Evolutionary conservation across 2,329 filamentous ascomycete species (phyloP).

Genomic region (Triangularia verruculosa): DNA sequence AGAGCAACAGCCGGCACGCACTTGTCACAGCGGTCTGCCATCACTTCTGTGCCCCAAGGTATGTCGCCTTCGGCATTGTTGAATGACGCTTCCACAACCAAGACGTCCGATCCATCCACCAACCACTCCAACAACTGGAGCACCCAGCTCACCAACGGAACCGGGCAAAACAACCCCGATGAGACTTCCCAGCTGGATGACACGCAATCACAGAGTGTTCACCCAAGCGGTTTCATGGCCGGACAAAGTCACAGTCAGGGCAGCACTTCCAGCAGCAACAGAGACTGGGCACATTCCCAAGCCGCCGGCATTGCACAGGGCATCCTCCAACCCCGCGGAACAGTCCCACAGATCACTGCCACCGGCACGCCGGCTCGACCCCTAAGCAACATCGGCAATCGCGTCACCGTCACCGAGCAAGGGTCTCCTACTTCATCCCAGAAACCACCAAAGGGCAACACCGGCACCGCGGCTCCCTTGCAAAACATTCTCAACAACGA

Average conservation of each 20-base stretch:
- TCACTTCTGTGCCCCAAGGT: slow-evolving; percentile 56
- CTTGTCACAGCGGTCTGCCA: slow-evolving; percentile 61
- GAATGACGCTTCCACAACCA: slow-evolving; percentile 93
- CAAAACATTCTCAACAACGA: slow-evolving; percentile 44
- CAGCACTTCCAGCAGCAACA: slow-evolving; percentile 45
- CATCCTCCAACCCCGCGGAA: slow-evolving; percentile 25
- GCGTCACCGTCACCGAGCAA: slow-evolving; percentile 16
- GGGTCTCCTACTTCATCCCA: slow-evolving; percentile 41
- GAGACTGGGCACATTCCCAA: slow-evolving; percentile 58
- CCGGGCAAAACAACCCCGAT: slow-evolving; percentile 40
- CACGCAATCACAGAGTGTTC: slow-evolving; percentile 43
- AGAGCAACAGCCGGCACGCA: slow-evolving; percentile 49
- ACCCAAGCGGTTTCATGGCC: slow-evolving; percentile 16
- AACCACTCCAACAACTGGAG: slow-evolving; percentile 60
- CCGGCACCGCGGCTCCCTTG: slow-evolving; percentile 34
- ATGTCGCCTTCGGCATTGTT: slow-evolving; percentile 57
- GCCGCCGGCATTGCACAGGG: slow-evolving; percentile 47
- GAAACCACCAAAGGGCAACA: slow-evolving; percentile 32
- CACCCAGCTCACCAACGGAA: slow-evolving; percentile 71
- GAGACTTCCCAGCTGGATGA: slow-evolving; percentile 48
- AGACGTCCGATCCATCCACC: slow-evolving; percentile 71
- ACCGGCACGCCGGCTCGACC: neutral
- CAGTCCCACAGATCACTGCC: neutral
- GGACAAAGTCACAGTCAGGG: slow-evolving; percentile 38
- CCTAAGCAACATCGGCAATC: neutral